Conservation (phyloP, 2,329 filamentous ascomycete species). For the Diaporthe caulivora region DNA sequence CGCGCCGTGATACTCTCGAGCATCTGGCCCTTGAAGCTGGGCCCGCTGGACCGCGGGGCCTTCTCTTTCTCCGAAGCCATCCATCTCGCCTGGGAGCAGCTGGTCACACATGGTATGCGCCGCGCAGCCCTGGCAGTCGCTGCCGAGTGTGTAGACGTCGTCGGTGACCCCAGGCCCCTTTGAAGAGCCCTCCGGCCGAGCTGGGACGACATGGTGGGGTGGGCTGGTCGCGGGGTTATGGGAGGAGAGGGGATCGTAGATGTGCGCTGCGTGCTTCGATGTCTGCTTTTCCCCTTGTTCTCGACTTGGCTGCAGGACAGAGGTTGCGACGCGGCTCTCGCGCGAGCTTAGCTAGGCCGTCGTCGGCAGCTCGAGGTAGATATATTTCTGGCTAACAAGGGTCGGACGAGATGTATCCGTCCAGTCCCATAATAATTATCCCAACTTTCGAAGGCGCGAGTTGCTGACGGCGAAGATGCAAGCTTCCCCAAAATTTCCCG, state of each 20-base stretch:
- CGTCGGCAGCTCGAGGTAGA: slow-evolving; percentile 13
- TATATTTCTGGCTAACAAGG: slow-evolving; percentile 7
- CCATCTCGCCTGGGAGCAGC: slow-evolving; percentile 32
- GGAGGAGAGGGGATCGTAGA: background rate
- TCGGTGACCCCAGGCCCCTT: slow-evolving; percentile 27
- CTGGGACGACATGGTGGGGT: slow-evolving; percentile 37
- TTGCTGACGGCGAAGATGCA: background rate
- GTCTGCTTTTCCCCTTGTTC: background rate
- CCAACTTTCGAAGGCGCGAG: background rate
- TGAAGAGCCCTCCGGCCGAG: slow-evolving; percentile 38
- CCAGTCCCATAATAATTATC: background rate
- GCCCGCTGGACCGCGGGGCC: slow-evolving; percentile 34
- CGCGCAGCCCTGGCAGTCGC: slow-evolving; percentile 13
- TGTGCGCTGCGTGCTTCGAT: background rate
- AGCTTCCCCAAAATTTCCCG: too few species aligned
- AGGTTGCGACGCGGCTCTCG: background rate
- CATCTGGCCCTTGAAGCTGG: slow-evolving; percentile 65
- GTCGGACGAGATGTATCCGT: background rate
- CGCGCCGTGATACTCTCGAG: slow-evolving; percentile 64
- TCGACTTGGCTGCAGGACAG: background rate
- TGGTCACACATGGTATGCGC: slow-evolving; percentile 15
- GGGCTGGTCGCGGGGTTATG: background rate
- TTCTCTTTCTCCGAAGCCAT: slow-evolving; percentile 34
- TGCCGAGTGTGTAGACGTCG: background rate
- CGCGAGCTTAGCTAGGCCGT: slow-evolving; percentile 2